Base-by-base conservation (phyloP, 2,329 filamentous ascomycete genomes). In the Aspergillus eucalypticola region DNA sequence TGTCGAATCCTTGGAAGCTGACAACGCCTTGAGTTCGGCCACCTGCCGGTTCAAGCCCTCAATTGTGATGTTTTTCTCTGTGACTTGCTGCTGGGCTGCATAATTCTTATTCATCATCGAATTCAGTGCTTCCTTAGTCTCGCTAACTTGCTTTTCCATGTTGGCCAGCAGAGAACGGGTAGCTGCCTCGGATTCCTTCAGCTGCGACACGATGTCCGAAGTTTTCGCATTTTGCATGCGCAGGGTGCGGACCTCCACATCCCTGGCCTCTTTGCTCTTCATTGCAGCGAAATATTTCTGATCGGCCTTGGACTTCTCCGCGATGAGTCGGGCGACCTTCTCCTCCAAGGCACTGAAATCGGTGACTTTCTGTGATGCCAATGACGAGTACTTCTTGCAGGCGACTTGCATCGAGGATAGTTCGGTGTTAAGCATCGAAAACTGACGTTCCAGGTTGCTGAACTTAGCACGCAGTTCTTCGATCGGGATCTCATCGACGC, bases 221-320 rank as follows among this genome's bases (percentile, higher is more conserved):
- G 91, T 96, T 78, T 96, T 96, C 51, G 86, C 84, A 71, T 94
- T 96, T 74, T 98, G 93, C 63, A 87, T 83, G 62, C 92, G 88
- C 60, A 97, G 80, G 3, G 88, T 85, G 67, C 90, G 85, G 50
- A 96, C 88, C 77, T 98, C 94, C 60, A 86, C 83, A 60, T 92
- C 89, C 54, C 92, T 85, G 48, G 90, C 88, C 71, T 98, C 94
- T 71, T 94, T 96, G 67, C 93, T 90, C 74, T 96, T 97, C 83
- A 96, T 92, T 8, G 93, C 92, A 1, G 91, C 91, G 75, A 98
- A 98, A 74, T 96, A 99, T 77, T 98, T 98, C 72, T 98, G 94
- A 71, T 99, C 95, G 1, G 94, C 94, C 76, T 97, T 98, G 65
- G 89, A 88, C 80, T 99, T 99, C 77, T 99, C 92, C 0, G 92